phyloP scores from a whole-genome alignment of 208 protist genomes.

The Kentomonas sorsogonicus region DNA sequence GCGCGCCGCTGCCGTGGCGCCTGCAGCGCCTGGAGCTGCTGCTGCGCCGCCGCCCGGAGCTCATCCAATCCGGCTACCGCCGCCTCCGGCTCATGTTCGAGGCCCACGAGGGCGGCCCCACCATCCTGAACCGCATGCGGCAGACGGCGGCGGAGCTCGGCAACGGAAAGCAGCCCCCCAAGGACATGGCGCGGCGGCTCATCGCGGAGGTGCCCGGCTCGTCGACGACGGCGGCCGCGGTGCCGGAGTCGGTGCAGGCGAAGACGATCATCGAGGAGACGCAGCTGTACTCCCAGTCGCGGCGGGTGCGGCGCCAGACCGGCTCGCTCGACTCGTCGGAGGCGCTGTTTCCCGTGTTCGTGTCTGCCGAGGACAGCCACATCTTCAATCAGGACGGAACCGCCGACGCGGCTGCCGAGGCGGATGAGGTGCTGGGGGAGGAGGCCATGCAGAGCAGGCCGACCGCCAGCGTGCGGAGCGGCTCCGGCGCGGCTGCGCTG shows the following conservation, averaged over 20 bases:
- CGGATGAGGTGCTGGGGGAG: too few relatives aligned
- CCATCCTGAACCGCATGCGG: conserved; percentile 12
- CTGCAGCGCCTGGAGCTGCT: conserved; percentile 22
- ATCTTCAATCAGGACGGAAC: neutral
- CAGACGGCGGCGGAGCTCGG: conserved; percentile 2
- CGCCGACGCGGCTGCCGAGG: neutral
- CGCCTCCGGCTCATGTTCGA: conserved; percentile 27
- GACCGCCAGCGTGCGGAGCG: neutral
- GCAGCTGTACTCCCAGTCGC: conserved; percentile 6
- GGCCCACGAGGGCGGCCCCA: conserved; percentile 29
- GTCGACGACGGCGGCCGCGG: neutral
- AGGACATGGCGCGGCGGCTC: neutral
- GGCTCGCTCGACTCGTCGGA: conserved; percentile 13
- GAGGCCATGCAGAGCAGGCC: neutral
- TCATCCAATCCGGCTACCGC: conserved; percentile 34
- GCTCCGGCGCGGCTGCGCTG: neutral
- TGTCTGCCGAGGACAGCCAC: conserved; percentile 13
- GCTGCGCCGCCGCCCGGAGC: conserved; percentile 14
- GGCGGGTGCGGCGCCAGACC: neutral
- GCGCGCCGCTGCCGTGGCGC: conserved; percentile 22
- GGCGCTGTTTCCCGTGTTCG: conserved; percentile 37
- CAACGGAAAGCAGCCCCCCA: neutral
- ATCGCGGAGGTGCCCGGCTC: too few relatives aligned
- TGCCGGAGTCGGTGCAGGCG: neutral
- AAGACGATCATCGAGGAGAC: conserved; percentile 13